Evolutionary conservation across 2,329 filamentous ascomycete genomes (phyloP).

Genomic region (Nemania abortiva): DNA sequence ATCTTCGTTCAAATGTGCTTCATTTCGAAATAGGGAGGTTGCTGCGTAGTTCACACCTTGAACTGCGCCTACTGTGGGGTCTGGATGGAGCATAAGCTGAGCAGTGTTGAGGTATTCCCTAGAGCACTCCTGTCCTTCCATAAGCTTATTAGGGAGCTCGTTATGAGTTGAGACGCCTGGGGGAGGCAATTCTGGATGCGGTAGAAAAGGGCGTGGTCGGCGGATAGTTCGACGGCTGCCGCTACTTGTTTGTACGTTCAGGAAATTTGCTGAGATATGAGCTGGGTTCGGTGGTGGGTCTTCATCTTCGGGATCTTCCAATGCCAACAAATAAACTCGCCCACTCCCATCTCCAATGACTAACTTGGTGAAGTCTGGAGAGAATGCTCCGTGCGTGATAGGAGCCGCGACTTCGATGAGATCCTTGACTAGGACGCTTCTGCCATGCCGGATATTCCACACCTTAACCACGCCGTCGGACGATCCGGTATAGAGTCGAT

Average conservation of each 20-base stretch:
- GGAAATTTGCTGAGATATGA: constrained; percentile 45
- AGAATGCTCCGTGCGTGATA: constrained; percentile 70
- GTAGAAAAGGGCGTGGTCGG: constrained; percentile 62
- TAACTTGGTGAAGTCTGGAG: constrained; percentile 66
- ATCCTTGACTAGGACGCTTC: constrained; percentile 62
- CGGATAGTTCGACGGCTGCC: constrained; percentile 53
- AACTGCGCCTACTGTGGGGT: constrained; percentile 65
- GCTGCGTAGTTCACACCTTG: constrained; percentile 66
- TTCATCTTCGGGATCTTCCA: constrained; percentile 59
- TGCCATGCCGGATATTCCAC: constrained; percentile 67
- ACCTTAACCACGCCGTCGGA: constrained; percentile 73
- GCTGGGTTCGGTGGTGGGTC: constrained; percentile 46
- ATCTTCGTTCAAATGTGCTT: constrained; percentile 63
- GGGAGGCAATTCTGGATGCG: constrained; percentile 63
- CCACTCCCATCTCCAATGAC: constrained; percentile 72
- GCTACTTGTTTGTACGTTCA: constrained; percentile 53
- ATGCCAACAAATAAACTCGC: constrained; percentile 66
- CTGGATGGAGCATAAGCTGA: constrained; percentile 58
- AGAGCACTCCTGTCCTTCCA: constrained; percentile 48
- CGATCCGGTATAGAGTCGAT: constrained; percentile 72
- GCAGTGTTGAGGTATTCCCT: constrained; percentile 54
- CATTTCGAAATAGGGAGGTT: constrained; percentile 60
- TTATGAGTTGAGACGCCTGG: constrained; percentile 47
- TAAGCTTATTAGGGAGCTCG: no score
- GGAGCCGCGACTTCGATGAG: constrained; percentile 67